phyloP scores from a whole-genome alignment of 495 filamentous ascomycete species.

The Podospora bellae-mahoneyi region DNA sequence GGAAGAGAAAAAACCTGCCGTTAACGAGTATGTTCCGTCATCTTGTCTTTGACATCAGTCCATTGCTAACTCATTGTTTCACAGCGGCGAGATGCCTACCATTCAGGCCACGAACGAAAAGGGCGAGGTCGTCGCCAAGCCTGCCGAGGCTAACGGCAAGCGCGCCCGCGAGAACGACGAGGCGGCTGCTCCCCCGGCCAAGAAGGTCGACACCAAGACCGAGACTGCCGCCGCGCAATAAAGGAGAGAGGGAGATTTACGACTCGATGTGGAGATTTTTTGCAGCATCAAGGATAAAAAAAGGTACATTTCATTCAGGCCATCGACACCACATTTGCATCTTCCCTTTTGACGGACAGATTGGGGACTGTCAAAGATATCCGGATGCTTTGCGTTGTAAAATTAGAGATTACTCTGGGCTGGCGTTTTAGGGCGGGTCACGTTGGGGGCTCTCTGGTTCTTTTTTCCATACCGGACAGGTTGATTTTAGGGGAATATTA shows the following conservation, averaged over 20 bases:
- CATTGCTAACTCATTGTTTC: slow-evolving; percentile 25
- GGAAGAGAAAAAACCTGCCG: slow-evolving; percentile 18
- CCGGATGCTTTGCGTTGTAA: neutral
- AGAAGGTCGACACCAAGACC: slow-evolving; percentile 51
- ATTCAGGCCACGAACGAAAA: slow-evolving; percentile 30
- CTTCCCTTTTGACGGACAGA: neutral
- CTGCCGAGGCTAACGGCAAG: slow-evolving; percentile 38
- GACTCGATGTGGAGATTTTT: neutral
- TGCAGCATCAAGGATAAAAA: neutral
- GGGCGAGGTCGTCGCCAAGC: slow-evolving; percentile 35
- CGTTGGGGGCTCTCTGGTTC: neutral
- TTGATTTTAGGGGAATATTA: neutral
- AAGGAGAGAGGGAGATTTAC: neutral
- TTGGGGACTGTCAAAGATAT: neutral
- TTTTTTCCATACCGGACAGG: neutral
- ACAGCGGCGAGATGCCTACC: slow-evolving; percentile 25
- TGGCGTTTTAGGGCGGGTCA: neutral
- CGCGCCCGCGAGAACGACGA: slow-evolving; percentile 44
- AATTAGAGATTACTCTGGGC: neutral
- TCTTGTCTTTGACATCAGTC: neutral
- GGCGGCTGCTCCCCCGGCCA: slow-evolving; percentile 36
- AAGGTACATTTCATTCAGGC: neutral
- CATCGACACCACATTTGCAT: neutral
- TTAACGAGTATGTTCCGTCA: slow-evolving; percentile 28
- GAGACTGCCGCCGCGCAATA: slow-evolving; percentile 24